Base-by-base conservation (phyloP, 495 filamentous ascomycete species). In the Neurospora cerealis region DNA sequence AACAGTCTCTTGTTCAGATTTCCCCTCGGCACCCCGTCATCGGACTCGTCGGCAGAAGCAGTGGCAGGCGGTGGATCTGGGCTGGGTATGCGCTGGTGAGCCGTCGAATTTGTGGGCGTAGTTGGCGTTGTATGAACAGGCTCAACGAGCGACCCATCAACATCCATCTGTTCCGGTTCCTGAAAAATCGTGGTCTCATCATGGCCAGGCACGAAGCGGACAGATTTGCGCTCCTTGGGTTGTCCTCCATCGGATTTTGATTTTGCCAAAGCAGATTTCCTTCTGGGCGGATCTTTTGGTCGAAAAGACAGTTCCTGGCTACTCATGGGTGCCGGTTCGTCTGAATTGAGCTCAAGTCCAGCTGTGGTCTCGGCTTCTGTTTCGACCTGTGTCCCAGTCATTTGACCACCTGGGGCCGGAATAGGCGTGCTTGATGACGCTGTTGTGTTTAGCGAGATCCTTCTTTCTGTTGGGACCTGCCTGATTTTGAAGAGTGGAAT, bases 201-300 rank as follows among this genome's bases (percentile, higher is more conserved):
- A 36, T 75, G 75, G n/a, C 74, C 78, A 70, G 71, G 79, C 41
- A 77, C 70, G 74, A 84, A 85, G 41, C 81, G 81, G 48, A 85
- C 84, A 46, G 82, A 81, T 46, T 85, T 85, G 21, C 76, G 80
- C 39, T 78, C 75, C 75, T 81, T 81, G 2, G 15, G 70, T 24
- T 42, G 38, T 71, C 41, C 38, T 42, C 70, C 70, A 66, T 66
- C 28, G 6, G 54, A 34, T 66, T 66, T 66, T 9, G 54, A 19
- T 66, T 66, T 66, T 34, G 28, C 28, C 32, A 66, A 37, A 28
- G 69, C 15, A 28, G 69, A 40, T 13, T 42, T 40, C 10, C 34
- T 70, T 37, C 19, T 37, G 8, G 34, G 40, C 40, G 19, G 24
- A 32, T 66, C 28, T 3, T 34, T 66, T 28, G 5, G 15, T 19